Base-by-base conservation (phyloP, 2,329 filamentous ascomycete species). In the Aspergillus nomiae region DNA sequence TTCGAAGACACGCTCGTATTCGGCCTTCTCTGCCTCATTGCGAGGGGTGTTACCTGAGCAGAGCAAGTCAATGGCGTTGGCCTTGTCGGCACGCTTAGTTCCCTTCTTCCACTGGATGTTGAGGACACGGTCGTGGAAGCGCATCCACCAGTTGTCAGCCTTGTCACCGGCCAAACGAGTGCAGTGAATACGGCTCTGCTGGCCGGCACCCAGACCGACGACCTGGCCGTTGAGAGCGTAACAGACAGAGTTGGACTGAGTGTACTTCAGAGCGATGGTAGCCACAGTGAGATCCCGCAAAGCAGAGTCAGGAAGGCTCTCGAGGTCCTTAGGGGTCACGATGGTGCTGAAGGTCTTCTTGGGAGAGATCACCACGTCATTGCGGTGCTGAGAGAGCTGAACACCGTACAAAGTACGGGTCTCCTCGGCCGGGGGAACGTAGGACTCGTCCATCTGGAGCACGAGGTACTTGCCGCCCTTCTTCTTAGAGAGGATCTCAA, bases 81-180 rank as follows among this genome's bases (percentile, higher is more conserved):
- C 96, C 88, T 98, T 99, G 79, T 97, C 94, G 54, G 95, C 87
- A 62, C 95, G 89, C 89, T 98, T 98, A 76, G 91, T 92, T 73
- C 95, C 94, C 83, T 95, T 94, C 87, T 97, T 97, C 92, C 93
- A 99, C 84, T 94, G 92, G 78, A 99, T 90, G 75, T 84, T 85
- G 56, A 98, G 86, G 14, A 95, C 92, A 59, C 92, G 90, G 71
- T 92, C 90, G 84, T 97, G 92, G 88, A 98, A 98, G 74, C 95
- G 91, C 85, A 99, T 91, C 95, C 94, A 99, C 94, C 94, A 98
- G 85, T 96, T 97, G 81, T 99, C 95, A 56, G 94, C 92, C 86
- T 99, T 99, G 84, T 98, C 94, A 64, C 95, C 95, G 12, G 95
- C 95, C 58, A 99, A 88, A 69, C 95, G 90, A 48, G 95, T 99